Conservation (phyloP, 192 early-diverging fungal species). For the Entomortierella beljakovae region DNA sequence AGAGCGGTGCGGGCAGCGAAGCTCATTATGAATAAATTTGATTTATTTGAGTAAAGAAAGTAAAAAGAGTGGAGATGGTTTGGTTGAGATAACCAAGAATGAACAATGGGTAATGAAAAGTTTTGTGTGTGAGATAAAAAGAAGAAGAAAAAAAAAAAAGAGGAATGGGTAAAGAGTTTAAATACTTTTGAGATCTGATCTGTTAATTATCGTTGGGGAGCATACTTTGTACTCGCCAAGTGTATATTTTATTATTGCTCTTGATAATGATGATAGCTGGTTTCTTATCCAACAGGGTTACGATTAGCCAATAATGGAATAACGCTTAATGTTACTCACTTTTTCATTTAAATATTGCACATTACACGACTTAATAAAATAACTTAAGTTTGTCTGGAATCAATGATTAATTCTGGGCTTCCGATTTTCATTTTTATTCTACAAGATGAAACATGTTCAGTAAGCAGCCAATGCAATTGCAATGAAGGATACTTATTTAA, state of each 20-base stretch:
- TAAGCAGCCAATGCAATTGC: no score
- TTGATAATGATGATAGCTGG: no score
- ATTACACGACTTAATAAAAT: no score
- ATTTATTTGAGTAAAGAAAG: neutral
- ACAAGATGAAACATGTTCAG: no score
- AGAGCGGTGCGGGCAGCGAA: slow-evolving; percentile 50
- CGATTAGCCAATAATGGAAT: no score
- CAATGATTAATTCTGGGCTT: no score
- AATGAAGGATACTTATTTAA: no score
- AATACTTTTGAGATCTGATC: slow-evolving; percentile 8
- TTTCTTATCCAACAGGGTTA: no score
- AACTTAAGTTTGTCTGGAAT: no score
- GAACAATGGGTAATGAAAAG: neutral
- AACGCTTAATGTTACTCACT: no score
- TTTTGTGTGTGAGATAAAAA: neutral
- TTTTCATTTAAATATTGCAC: no score
- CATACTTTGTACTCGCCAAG: neutral
- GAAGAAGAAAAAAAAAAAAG: slow-evolving; percentile 10
- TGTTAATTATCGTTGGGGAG: neutral
- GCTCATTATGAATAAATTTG: slow-evolving; percentile 47
- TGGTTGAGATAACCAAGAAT: neutral
- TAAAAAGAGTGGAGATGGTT: neutral
- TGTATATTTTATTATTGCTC: neutral
- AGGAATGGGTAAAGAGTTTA: neutral
- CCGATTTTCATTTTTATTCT: no score